These are phyloP conservation scores for Cucumis hystrix DNA, from an alignment of 306 rosid genomes.

Conservation along the genomic window DNA sequence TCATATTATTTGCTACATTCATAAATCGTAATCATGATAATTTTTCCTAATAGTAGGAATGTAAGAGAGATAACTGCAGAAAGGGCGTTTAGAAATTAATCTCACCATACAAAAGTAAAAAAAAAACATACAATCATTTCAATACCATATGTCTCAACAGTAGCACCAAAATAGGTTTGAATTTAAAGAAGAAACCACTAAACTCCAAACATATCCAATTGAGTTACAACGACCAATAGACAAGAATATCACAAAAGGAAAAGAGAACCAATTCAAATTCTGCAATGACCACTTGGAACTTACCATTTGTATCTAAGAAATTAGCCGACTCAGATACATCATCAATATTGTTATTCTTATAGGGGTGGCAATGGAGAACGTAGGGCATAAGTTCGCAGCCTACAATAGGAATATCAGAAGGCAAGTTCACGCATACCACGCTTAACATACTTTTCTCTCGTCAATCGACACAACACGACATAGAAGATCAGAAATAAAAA, in stretches of 20 bases:
- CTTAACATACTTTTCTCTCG: conserved; percentile 78
- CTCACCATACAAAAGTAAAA: neutral
- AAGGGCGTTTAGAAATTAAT: neutral
- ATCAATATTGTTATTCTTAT: conserved; percentile 33
- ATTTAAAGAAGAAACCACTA: neutral
- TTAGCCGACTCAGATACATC: conserved; percentile 69
- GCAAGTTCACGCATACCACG: conserved; percentile 88
- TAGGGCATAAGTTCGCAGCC: too few relatives aligned
- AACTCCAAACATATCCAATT: neutral
- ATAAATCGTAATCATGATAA: neutral
- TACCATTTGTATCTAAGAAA: conserved; percentile 87
- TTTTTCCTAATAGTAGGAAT: neutral
- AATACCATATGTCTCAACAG: neutral
- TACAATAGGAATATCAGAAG: too few relatives aligned
- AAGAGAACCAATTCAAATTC: too few relatives aligned
- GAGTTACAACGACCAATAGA: neutral
- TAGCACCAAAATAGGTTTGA: neutral
- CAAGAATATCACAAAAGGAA: neutral
- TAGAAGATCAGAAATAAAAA: conserved; percentile 9
- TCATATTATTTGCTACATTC: neutral
- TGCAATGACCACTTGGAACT: conserved; percentile 10
- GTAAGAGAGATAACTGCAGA: neutral
- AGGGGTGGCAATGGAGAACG: conserved; percentile 73
- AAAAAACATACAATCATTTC: neutral
- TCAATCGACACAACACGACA: conserved; percentile 27